Conservation (phyloP, 2,329 filamentous ascomycete species). For the Cryphonectria carpinicola region DNA sequence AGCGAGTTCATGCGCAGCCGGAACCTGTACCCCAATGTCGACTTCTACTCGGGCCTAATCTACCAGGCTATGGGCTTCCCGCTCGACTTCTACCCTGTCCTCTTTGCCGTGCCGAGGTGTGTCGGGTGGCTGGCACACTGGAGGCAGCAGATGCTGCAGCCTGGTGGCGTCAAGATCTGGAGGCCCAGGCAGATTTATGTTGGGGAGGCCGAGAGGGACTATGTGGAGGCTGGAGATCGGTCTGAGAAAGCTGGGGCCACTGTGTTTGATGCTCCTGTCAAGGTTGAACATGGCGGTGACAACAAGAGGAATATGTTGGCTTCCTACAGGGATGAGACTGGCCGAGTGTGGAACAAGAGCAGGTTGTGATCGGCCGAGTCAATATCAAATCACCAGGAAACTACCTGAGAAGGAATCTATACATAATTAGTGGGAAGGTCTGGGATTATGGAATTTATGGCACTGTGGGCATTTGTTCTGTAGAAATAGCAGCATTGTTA, state of each 20-base stretch:
- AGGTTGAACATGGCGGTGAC: conserved; percentile 46
- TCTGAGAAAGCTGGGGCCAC: conserved; percentile 37
- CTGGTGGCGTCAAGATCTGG: conserved; percentile 55
- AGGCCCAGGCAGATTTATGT: conserved; percentile 53
- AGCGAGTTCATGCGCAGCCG: conserved; percentile 53
- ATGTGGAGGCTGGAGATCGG: conserved; percentile 44
- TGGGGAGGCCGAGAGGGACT: conserved; percentile 48
- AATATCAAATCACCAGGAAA: neutral
- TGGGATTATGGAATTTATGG: neutral
- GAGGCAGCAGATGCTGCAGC: conserved; percentile 54
- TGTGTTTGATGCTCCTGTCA: conserved; percentile 42
- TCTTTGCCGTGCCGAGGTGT: conserved; percentile 55
- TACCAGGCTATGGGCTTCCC: conserved; percentile 59
- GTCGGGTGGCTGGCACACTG: conserved; percentile 57
- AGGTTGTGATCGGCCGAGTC: conserved; percentile 31
- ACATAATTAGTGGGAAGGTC: neutral
- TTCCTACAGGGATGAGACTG: conserved; percentile 44
- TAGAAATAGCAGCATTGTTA: neutral
- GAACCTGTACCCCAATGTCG: conserved; percentile 55
- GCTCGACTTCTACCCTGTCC: conserved; percentile 55
- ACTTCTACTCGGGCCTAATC: conserved; percentile 57
- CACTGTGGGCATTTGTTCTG: neutral
- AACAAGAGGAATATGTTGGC: conserved; percentile 47
- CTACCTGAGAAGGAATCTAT: neutral
- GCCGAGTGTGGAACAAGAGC: conserved; percentile 36